Conservation (phyloP, 371 early-diverging fungal species). For the Mortierella sp. region DNA sequence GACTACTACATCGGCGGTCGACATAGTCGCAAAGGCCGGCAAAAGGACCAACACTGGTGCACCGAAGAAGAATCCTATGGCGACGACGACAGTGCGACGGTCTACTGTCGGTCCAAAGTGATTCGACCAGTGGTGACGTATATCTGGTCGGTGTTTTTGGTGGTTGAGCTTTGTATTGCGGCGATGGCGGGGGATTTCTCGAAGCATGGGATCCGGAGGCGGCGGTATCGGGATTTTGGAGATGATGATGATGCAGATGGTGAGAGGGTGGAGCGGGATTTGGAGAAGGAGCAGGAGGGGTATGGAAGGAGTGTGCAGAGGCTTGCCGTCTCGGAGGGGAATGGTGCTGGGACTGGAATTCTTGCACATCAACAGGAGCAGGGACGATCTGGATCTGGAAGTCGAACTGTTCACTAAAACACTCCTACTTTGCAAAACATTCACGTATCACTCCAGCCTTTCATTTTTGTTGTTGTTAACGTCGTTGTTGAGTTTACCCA, state of each 20-base stretch:
- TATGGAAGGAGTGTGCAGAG: neutral
- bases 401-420: neutral
- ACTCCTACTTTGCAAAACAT: neutral
- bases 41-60: constrained; percentile 23
- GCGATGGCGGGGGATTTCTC: constrained; percentile 33
- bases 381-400: neutral
- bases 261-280: neutral
- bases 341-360: neutral
- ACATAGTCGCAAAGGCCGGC: neutral
- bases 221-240: neutral
- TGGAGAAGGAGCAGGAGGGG: neutral
- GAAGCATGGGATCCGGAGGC: neutral
- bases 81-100: constrained; percentile 36
- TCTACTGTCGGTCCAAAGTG: constrained; percentile 33
- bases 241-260: neutral
- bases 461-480: neutral
- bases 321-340: neutral
- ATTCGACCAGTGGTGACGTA: constrained; percentile 39
- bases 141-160: constrained; percentile 27
- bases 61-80: constrained; percentile 38
- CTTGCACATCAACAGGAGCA: neutral
- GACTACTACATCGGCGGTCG: neutral
- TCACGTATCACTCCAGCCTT: neutral
- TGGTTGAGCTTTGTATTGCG: constrained; percentile 33
- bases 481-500: neutral